A percentile compares a stretch with the other conserved stretches of the same genome.
Conservation (phyloP, 2,329 filamentous ascomycete species). For the Cladophialophora immunda region DNA sequence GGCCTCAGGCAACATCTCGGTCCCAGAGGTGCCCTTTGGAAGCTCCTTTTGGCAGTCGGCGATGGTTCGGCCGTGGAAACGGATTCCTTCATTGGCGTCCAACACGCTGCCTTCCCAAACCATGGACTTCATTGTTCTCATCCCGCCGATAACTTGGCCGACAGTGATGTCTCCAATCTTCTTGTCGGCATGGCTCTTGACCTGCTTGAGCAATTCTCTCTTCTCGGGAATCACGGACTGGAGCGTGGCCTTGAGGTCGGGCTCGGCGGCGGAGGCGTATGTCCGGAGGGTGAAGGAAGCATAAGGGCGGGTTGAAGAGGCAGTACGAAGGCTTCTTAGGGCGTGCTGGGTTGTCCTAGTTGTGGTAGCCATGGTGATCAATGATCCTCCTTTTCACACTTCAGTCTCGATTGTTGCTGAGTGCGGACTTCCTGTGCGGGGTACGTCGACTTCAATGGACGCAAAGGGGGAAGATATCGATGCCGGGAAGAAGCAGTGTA, state of each 20-base stretch:
- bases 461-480: background rate
- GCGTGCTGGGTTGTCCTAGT: conserved; percentile 38
- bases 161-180: conserved; percentile 92
- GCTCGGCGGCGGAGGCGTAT: conserved; percentile 80
- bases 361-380: conserved; percentile 34
- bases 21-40: conserved; percentile 89
- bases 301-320: conserved; percentile 30
- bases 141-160: conserved; percentile 92
- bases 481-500: background rate
- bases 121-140: conserved; percentile 98
- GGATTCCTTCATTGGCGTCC: conserved; percentile 95
- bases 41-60: conserved; percentile 95
- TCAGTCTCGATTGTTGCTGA: conserved; percentile 2
- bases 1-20: conserved; percentile 96
- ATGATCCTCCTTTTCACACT: background rate
- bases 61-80: conserved; percentile 97
- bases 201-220: conserved; percentile 89
- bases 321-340: conserved; percentile 34
- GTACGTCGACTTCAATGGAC: conserved; percentile 11
- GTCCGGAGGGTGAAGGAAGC: conserved; percentile 51
- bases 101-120: conserved; percentile 98
- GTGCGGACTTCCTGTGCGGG: background rate
- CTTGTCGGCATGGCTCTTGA: conserved; percentile 85
- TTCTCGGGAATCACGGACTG: conserved; percentile 87
- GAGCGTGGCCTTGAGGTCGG: conserved; percentile 87